Evolutionary conservation across 2,329 filamentous ascomycete genomes (phyloP), one percentile per base, ranked within the genome.

Genomic region (Colletotrichum sp.): DNA sequence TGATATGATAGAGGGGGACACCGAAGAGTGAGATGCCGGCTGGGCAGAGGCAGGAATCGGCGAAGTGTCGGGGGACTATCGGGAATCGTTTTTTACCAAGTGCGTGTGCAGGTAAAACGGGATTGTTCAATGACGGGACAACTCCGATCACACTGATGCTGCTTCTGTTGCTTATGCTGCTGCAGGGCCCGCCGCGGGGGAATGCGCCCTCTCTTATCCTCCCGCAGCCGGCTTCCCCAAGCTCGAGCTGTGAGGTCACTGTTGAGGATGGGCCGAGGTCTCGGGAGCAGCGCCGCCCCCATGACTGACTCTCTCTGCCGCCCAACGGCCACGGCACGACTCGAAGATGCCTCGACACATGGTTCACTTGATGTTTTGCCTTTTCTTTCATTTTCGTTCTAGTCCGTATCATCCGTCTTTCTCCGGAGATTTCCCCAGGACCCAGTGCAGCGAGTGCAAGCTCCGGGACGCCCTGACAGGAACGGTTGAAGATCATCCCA

Each of bases 261-360:
- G 69, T 28, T 39, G 69, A 26, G 26, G 21, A 71, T 73, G 70
- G 70, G 52, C 74, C 74, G 74, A 76, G 74, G 74, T 74, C 49
- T 60, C 57, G 65, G 57, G 64, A 32, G 21, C 15, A 59, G 12
- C 30, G 30, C 30, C 69, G 30, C 28, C 26, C 69, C 69, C 68
- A 75, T 75, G 74, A 76, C 73, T 76, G 73, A 76, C 74, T 76
- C 74, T 69, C 16, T 76, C 74, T 69, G 12, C 72, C 55, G 39
- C 63, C 70, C 39, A 52, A 36, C n/a, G 24, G 24, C 64, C 39
- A 57, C 30, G 68, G 32, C 15, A 44, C 39, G 36, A 49, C 28
- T 60, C 32, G 7, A 34, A 30, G 44, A n/a, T 67, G 69, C 67
- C 55, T 69, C 70, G 57, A 69, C 57, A 67, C 52, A 75, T 62